Evolutionary conservation across 768 basidiomycete species (phyloP).

Genomic region (Dendrothele bispora): DNA sequence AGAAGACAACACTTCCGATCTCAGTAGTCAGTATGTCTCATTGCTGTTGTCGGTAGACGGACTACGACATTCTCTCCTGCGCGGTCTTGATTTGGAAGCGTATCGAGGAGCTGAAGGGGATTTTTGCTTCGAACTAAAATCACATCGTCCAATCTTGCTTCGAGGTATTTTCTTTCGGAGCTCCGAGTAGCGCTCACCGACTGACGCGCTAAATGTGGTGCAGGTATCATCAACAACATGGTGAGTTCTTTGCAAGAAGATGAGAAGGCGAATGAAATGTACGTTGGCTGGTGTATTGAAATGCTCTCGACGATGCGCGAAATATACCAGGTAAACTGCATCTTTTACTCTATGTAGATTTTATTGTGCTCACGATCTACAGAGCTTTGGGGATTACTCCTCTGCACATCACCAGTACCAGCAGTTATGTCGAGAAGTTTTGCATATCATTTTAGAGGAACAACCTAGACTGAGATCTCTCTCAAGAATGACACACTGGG

Average conservation of each 20-base stretch:
- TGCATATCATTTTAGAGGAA: not conserved
- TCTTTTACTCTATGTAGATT: not conserved
- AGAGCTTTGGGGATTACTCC: not conserved
- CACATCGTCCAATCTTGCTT: too few relatives aligned
- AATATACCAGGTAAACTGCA: constrained; percentile 38
- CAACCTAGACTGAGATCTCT: constrained; percentile 4
- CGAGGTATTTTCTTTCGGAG: too few relatives aligned
- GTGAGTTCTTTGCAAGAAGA: constrained; percentile 33
- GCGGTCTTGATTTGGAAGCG: constrained; percentile 14
- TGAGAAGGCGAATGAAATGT: constrained; percentile 32
- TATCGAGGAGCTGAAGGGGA: not conserved
- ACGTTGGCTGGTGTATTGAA: constrained; percentile 36
- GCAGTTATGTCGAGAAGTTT: not conserved
- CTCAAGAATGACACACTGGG: not conserved
- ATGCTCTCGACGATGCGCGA: constrained; percentile 55
- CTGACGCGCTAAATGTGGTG: too few relatives aligned
- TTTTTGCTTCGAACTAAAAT: not conserved
- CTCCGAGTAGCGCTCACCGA: too few relatives aligned
- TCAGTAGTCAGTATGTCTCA: constrained; percentile 60
- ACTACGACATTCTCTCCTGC: constrained; percentile 51
- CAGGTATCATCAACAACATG: constrained; percentile 49
- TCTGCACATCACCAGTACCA: constrained; percentile 8
- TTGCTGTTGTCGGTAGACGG: constrained; percentile 60
- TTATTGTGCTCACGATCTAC: not conserved
- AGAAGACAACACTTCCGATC: too few relatives aligned